Percentiles rank a stretch among this genome's conserved stretches.
Conservation (phyloP, 2,329 filamentous ascomycete genomes). For the Cercospora beticola region DNA sequence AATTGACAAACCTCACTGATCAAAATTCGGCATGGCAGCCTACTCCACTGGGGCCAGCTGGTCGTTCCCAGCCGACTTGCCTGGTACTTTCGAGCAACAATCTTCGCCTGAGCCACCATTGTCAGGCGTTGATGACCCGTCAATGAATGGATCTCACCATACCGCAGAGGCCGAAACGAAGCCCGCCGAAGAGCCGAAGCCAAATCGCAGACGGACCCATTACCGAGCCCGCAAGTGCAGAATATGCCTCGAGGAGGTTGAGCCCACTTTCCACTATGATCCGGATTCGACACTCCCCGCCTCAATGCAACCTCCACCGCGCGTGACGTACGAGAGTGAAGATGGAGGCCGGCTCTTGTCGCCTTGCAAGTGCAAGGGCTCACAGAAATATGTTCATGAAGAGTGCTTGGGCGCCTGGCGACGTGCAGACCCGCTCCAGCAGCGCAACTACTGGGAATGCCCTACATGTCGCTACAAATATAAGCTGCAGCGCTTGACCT, state of each 20-base stretch:
- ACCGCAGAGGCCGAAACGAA: slow-evolving; percentile 22
- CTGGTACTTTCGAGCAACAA: slow-evolving; percentile 33
- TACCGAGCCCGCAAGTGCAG: slow-evolving; percentile 78
- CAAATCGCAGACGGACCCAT: slow-evolving; percentile 43
- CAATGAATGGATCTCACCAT: slow-evolving; percentile 7
- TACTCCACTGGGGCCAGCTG: slow-evolving; percentile 44
- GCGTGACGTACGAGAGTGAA: slow-evolving; percentile 68
- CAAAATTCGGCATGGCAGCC: slow-evolving; percentile 42
- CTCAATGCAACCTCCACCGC: slow-evolving; percentile 57
- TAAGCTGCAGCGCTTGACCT: slow-evolving; percentile 71
- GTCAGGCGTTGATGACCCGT: not conserved
- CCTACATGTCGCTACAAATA: slow-evolving; percentile 86
- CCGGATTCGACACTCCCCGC: slow-evolving; percentile 52
- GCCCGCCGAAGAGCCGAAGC: slow-evolving; percentile 17
- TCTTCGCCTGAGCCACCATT: slow-evolving; percentile 6
- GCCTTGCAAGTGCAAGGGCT: slow-evolving; percentile 91
- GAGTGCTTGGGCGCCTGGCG: slow-evolving; percentile 84
- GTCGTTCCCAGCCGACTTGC: slow-evolving; percentile 50
- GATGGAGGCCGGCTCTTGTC: slow-evolving; percentile 77
- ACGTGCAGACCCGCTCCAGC: slow-evolving; percentile 64
- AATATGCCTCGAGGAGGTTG: slow-evolving; percentile 78
- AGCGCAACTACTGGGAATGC: slow-evolving; percentile 79
- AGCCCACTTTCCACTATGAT: slow-evolving; percentile 55
- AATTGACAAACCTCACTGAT: not conserved
- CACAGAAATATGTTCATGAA: slow-evolving; percentile 91